Percentiles rank a stretch among this genome's conserved stretches.
Evolutionary conservation across 768 basidiomycete species (phyloP).

Genomic region (Cystofilobasidium macerans): DNA sequence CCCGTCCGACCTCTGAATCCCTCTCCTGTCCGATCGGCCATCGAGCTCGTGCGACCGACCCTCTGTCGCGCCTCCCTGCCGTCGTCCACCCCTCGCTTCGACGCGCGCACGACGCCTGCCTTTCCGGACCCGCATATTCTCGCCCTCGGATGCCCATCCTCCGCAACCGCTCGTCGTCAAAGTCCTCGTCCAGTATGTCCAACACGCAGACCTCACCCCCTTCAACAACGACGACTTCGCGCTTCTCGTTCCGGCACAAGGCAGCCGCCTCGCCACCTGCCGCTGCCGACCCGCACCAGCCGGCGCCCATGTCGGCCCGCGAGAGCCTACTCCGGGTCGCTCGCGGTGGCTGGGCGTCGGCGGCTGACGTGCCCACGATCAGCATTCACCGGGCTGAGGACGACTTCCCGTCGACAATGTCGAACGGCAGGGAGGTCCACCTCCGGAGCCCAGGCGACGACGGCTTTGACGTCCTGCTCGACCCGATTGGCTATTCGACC

Average conservation of each 20-base stretch:
- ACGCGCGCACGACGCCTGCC: too few relatives aligned
- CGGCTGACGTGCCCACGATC: neutral
- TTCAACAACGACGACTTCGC: neutral
- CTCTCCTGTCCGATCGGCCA: too few relatives aligned
- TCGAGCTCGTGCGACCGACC: too few relatives aligned
- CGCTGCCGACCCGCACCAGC: neutral
- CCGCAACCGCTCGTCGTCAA: too few relatives aligned
- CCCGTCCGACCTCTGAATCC: too few relatives aligned
- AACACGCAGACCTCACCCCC: too few relatives aligned
- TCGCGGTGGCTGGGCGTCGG: neutral
- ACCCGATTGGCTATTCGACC: slow-evolving; percentile 8
- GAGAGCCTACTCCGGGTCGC: neutral
- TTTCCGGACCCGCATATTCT: too few relatives aligned
- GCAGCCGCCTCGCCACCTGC: neutral
- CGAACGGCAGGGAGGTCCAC: neutral
- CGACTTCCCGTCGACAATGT: neutral
- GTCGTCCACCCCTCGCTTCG: too few relatives aligned
- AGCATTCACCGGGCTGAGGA: neutral
- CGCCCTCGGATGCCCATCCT: too few relatives aligned
- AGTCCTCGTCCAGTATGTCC: too few relatives aligned
- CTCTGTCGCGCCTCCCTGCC: too few relatives aligned
- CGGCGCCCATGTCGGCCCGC: neutral
- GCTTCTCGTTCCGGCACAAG: neutral
- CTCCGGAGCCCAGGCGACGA: slow-evolving; percentile 1
- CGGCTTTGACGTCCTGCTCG: neutral